Base-by-base conservation (phyloP, 352 stramenopile species). In the Aphanomyces euteiches region DNA sequence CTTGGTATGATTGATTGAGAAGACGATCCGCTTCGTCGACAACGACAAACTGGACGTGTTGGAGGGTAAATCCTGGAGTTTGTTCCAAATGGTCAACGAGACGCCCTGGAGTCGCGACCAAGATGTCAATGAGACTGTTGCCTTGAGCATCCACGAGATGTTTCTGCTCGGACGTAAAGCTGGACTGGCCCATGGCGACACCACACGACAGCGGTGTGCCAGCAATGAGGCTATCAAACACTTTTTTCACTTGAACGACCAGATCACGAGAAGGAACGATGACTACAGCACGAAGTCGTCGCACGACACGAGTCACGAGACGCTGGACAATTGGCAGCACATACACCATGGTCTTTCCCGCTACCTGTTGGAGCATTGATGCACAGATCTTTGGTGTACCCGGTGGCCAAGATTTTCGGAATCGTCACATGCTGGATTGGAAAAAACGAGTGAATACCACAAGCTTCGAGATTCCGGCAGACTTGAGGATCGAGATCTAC, bases 261-360 rank as follows among this genome's bases (percentile, higher is more conserved):
- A 99, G 78, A 67, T 99, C 97, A 71, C 97, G 92, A 76, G 85
- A 98, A 7, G 97, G 97, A 47, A 99, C 78, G 48, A 99, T 87
- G 34, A 99, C 92, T 41, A 99, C 77, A 36, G 95, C 96, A 40
- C 96, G 86, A 58, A 99, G 77, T 60, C 96, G 81, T 66, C 84
- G 89, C 10, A 98, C 78, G 2, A 95, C 75, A 21, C 89, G 85
- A 43, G 77, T 53, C 6, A 90, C 72, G 28, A 99, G 79, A 0
- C 88, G 81, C 76, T 98, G 92, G 36, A 99, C 78, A 37, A 99
- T 95, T 7, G 96, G 96, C 43, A 99, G 76, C 12, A 98, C 87
- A 81, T 98, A 99, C 21, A 94, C 93, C 17, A 99, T 83, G 50
- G 97, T 99, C 77, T 99, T n/a, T 99, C 57, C 97, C 97, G 66